phyloP scores from a whole-genome alignment of 192 early-diverging fungal genomes.

The Spinellus fusiger region DNA sequence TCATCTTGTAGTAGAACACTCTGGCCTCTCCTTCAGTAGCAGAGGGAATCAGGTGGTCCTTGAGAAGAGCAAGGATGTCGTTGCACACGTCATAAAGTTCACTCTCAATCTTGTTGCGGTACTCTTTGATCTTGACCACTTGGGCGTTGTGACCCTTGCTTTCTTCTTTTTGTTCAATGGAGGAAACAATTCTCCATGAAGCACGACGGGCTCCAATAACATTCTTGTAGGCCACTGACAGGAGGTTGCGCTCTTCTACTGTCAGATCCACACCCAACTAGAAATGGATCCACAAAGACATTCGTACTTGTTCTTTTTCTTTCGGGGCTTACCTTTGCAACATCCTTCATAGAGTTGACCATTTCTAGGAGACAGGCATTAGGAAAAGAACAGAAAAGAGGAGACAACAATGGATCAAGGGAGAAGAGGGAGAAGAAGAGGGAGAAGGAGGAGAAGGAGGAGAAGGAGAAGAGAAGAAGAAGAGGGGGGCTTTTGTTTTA shows the following conservation, averaged over 20 bases:
- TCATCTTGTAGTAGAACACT: conserved; percentile 99
- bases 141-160: conserved; percentile 86
- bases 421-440: not conserved
- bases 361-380: conserved; percentile 14
- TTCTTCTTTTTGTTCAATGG: conserved; percentile 98
- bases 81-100: conserved; percentile 90
- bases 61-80: conserved; percentile 85
- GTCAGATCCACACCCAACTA: conserved; percentile 76
- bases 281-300: not conserved
- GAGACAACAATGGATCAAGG: not conserved
- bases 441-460: not conserved
- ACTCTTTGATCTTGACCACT: conserved; percentile 82
- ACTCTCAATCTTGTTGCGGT: conserved; percentile 86
- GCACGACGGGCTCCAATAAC: conserved; percentile 96
- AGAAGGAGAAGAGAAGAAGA: not conserved
- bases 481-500: not conserved
- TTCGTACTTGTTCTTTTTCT: not conserved
- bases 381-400: conserved; percentile 1
- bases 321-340: conserved; percentile 34
- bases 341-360: conserved; percentile 25
- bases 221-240: conserved; percentile 81
- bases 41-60: conserved; percentile 81
- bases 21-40: conserved; percentile 90
- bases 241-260: conserved; percentile 82
- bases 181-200: conserved; percentile 98